phyloP scores from a whole-genome alignment of 768 basidiomycete species.

The Agaricus sinodeliciosus region DNA sequence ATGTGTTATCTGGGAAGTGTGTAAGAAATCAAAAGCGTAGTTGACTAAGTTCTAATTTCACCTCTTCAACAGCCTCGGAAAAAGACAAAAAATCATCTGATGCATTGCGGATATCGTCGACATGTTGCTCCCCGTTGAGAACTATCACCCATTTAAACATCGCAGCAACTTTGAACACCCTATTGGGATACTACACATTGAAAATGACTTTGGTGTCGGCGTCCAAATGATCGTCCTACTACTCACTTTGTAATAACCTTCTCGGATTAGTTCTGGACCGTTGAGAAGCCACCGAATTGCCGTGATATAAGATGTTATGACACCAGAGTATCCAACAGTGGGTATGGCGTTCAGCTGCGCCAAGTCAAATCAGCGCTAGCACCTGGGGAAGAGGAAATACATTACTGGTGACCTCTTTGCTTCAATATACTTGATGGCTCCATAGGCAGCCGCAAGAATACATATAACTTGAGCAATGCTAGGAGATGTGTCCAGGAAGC shows the following conservation, averaged over 20 bases:
- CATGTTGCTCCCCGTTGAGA: constrained; percentile 21
- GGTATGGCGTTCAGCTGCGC: constrained; percentile 13
- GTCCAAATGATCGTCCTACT: neutral
- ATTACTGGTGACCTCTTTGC: constrained; percentile 8
- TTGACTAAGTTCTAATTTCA: neutral
- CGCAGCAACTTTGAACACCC: constrained; percentile 11
- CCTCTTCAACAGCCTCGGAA: constrained; percentile 5
- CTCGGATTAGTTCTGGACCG: constrained; percentile 4
- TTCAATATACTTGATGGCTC: constrained; percentile 3
- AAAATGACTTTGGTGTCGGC: neutral
- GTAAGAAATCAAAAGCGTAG: neutral
- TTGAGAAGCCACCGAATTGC: constrained; percentile 3
- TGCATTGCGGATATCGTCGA: constrained; percentile 28
- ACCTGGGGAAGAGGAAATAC: neutral
- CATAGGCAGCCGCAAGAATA: neutral
- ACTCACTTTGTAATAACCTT: constrained; percentile 9
- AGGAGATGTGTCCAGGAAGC: neutral
- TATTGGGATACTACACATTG: constrained; percentile 5
- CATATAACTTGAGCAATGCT: neutral
- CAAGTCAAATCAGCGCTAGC: neutral
- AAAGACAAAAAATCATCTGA: constrained; percentile 22
- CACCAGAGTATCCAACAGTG: constrained; percentile 19
- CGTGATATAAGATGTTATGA: constrained; percentile 18
- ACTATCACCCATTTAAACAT: constrained; percentile 25
- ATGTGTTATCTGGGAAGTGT: constrained; percentile 24